A percentile compares a stretch with the other conserved stretches of the same genome.
These are phyloP conservation scores for Thamnidium elegans DNA, from an alignment of 192 early-diverging fungal species.

Conservation along the genomic window DNA sequence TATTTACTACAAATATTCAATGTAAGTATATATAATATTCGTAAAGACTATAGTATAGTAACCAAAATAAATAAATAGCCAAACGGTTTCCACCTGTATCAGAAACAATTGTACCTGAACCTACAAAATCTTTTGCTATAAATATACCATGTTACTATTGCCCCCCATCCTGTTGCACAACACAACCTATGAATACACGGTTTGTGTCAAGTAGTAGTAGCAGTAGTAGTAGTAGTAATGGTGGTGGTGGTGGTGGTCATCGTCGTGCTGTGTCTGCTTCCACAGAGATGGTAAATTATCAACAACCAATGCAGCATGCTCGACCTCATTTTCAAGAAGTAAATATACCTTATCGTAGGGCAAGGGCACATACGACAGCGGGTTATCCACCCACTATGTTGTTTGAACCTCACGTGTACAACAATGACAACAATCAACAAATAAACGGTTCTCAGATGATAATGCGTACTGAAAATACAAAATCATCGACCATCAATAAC, in stretches of 20 bases:
- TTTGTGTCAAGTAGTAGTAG: neutral
- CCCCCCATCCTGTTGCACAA: neutral
- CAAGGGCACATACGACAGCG: constrained; percentile 19
- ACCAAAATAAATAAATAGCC: neutral
- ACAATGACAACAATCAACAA: constrained; percentile 9
- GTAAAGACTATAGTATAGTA: neutral
- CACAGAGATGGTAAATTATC: neutral
- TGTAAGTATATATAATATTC: neutral
- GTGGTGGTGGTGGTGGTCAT: neutral
- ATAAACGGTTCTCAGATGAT: neutral
- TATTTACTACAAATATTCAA: neutral
- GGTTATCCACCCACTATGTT: constrained; percentile 20
- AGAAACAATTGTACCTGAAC: neutral
- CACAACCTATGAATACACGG: neutral
- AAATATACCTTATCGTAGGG: neutral
- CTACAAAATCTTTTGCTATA: neutral
- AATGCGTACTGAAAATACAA: constrained; percentile 19
- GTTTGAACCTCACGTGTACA: neutral
- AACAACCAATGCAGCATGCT: neutral
- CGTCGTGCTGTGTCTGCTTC: constrained; percentile 12
- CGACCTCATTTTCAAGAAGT: neutral
- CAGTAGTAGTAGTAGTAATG: neutral
- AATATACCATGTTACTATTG: neutral
- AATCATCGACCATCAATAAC: neutral
- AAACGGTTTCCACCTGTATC: neutral